Base-by-base conservation (phyloP, 2,329 filamentous ascomycete species). In the Ascochyta clinopodiicola region DNA sequence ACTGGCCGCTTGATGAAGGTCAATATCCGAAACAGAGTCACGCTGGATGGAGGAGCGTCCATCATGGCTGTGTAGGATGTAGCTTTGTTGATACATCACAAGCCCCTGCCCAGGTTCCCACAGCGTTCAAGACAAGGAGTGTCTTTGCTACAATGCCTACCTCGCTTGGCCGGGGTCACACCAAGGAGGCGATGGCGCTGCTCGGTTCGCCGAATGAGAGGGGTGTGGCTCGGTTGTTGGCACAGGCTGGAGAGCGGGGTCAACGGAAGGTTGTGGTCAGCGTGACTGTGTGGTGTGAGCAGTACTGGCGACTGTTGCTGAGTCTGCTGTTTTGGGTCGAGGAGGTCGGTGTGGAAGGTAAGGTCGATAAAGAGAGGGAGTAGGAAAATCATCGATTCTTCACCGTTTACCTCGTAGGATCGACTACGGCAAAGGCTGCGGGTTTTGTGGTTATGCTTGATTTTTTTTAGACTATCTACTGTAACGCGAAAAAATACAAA, bases 31-130 rank as follows among this genome's bases (percentile, higher is more conserved):
- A 49, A 63, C 17, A 59, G 63, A 21, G 39, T 64, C 3, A 64
- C 61, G 15, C 8, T 44, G 0, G 61, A 66, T 42, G 60, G 63
- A 8, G 63, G 61, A n/a, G 86, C 21, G 74, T 88, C 59, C 82
- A 88, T 46, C 81, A 96, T 74, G 86, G 88, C 6, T 85, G 81
- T 32, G 77, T 90, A 40, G 24, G 10, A 15, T 22, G 24, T 21
- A 10, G 25, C 21, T 19, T 3, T 12, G 10, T 31, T 10, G 13
- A 31, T 24, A 24, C 22, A 24, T 24, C 22, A 24, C 22, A 24
- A 6, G 22, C 6, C 10, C 21, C 7, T 39, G 37, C 17, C 17
- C 17, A 17, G 17, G 17, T 15, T 13, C 19, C 4, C 24, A 24
- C 10, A 24, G 4, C 13, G 7, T 39, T 21, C 7, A 5, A 9